Evolutionary conservation across 2,329 filamentous ascomycete genomes (phyloP), one percentile per base, ranked within the genome.

Genomic region (Penicillium sp.): DNA sequence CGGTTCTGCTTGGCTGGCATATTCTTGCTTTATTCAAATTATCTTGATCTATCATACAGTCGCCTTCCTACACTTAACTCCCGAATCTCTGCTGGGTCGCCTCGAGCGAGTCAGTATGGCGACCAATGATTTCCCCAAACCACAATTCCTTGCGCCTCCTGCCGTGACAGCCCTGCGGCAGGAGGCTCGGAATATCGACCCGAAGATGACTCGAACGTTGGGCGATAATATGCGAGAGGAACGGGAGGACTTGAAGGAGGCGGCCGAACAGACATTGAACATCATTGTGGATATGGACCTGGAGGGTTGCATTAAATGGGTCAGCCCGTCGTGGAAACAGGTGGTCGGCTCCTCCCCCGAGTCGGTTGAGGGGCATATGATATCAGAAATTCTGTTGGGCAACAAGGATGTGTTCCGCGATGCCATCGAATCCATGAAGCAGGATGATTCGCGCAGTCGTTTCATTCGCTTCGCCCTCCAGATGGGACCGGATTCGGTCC

Each of bases 221-320:
- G 97, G 89, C 75, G 86, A 91, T 75, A 88, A 96, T 72, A 97
- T 97, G 67, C 88, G 90, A 65, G 91, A 95, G 69, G 91, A 97
- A 78, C 85, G 92, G 60, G 89, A 96, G 71, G 93, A 97, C 72
- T 83, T 99, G 64, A 91, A 92, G 69, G 90, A 96, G 78, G 94
- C 93, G 38, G 94, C 93, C 48, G 93, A 97, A 76, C 91, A 97
- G 78, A 97, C 92, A 22, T 82, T 96, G 71, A 99, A 97, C 75
- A 90, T 96, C 61, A 96, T 99, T 72, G 83, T 99, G 70, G 93
- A 99, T 77, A 82, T 99, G 62, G 91, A 91, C 68, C 83, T 97
- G 53, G 89, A 97, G 69, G 91, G 91, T 62, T 88, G 86, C 58
- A 88, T 99, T 67, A 89, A 91, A 75, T 99, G 94, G 90, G 92